Percentiles rank a stretch among this genome's conserved stretches.
These are phyloP conservation scores for Stemphylium vesicarium DNA, from an alignment of 2,329 filamentous ascomycete species.

Conservation along the genomic window DNA sequence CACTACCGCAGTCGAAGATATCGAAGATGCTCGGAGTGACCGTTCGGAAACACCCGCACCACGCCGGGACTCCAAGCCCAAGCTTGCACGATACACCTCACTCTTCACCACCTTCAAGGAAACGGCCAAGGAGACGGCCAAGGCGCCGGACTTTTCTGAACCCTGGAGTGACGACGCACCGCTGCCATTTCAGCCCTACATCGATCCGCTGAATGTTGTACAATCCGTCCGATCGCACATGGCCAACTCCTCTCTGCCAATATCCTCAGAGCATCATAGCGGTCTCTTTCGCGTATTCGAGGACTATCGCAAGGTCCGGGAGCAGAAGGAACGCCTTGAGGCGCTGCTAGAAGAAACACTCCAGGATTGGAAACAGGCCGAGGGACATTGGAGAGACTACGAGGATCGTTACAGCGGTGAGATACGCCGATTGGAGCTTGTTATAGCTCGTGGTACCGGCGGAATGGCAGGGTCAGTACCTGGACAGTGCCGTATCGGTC, in stretches of 20 bases:
- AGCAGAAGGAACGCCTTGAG: constrained; percentile 43
- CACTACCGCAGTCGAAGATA: constrained; percentile 32
- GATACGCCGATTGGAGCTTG: constrained; percentile 53
- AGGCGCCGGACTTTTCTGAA: constrained; percentile 29
- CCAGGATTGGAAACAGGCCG: constrained; percentile 32
- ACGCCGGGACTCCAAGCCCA: constrained; percentile 47
- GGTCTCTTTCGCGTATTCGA: constrained; percentile 53
- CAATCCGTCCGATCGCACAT: constrained; percentile 39
- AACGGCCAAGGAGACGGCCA: constrained; percentile 22
- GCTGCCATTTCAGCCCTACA: constrained; percentile 15
- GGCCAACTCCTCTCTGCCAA: constrained; percentile 24
- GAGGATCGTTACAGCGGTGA: constrained; percentile 49
- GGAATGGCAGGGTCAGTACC: constrained; percentile 47
- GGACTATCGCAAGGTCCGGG: constrained; percentile 46
- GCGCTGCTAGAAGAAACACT: constrained; percentile 35
- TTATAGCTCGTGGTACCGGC: constrained; percentile 51
- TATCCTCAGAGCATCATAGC: constrained; percentile 44
- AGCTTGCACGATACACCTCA: constrained; percentile 50
- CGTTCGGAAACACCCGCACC: constrained; percentile 38
- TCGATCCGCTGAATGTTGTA: constrained; percentile 35
- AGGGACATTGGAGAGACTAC: constrained; percentile 42
- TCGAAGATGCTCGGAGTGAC: constrained; percentile 37
- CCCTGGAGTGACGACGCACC: constrained; percentile 36
- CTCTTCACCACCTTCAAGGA: constrained; percentile 30
- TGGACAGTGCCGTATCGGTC: neutral